These are phyloP conservation scores for Echium plantagineum DNA, from an alignment of 257 asterid species.

Conservation along the genomic window DNA sequence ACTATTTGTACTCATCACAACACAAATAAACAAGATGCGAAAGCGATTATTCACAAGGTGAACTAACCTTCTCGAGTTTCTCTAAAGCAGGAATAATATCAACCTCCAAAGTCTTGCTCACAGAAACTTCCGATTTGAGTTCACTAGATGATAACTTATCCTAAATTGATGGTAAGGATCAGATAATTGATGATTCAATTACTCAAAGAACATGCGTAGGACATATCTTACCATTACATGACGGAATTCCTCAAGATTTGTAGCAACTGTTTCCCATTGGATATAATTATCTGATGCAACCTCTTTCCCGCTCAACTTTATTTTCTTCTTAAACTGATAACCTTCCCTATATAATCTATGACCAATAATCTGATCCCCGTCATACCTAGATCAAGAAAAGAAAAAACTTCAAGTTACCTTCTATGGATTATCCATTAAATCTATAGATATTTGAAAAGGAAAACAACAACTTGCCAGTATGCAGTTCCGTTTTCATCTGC, in stretches of 20 bases:
- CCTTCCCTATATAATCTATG: conserved; percentile 82
- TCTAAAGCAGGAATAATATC: conserved; percentile 58
- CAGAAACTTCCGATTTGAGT: conserved; percentile 48
- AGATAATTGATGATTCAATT: conserved; percentile 3
- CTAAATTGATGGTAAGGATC: conserved; percentile 29
- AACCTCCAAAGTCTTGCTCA: conserved; percentile 38
- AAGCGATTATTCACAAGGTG: conserved; percentile 4
- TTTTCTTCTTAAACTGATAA: conserved; percentile 15
- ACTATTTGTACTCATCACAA: not conserved
- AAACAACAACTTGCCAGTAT: conserved; percentile 45
- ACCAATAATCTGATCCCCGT: conserved; percentile 55
- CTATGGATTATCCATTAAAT: not conserved
- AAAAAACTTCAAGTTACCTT: conserved; percentile 11
- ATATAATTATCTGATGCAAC: conserved; percentile 20
- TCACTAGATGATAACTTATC: conserved; percentile 43
- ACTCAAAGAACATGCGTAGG: conserved; percentile 2
- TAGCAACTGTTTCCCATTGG: conserved; percentile 85
- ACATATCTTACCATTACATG: conserved; percentile 45
- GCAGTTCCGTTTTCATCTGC: conserved; percentile 51
- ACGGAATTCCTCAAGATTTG: conserved; percentile 65
- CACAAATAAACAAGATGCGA: conserved; percentile 3
- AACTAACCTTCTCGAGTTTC: conserved; percentile 59
- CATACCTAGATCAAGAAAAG: conserved; percentile 45
- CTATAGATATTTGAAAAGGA: not conserved
- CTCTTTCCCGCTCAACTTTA: conserved; percentile 24